A percentile compares a stretch with the other conserved stretches of the same genome.
phyloP scores from a whole-genome alignment of 176 grass and related monocot genomes.

The Zea luxurians region DNA sequence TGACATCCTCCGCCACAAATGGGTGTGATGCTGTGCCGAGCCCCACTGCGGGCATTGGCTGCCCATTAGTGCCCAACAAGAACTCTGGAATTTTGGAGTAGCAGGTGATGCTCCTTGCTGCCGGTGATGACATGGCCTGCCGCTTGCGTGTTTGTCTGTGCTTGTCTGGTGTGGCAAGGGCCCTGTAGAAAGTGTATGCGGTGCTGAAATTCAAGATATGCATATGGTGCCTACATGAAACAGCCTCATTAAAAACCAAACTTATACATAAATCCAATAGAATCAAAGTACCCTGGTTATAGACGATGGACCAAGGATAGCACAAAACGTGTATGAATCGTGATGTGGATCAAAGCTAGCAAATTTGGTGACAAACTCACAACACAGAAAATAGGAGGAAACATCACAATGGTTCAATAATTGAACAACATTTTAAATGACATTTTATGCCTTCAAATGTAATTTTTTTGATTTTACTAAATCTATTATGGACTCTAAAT shows the following conservation, averaged over 20 bases:
- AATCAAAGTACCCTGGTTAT: not conserved
- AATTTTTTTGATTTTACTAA: not conserved
- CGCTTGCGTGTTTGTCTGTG: not conserved
- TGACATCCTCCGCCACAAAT: slow-evolving; percentile 33
- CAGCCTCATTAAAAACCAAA: not conserved
- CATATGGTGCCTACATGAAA: slow-evolving; percentile 22
- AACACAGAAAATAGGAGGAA: not conserved
- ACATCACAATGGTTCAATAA: too few relatives aligned
- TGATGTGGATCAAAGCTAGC: not conserved
- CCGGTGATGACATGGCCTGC: slow-evolving; percentile 21
- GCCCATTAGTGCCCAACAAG: not conserved
- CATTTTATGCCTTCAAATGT: not conserved
- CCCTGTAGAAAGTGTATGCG: not conserved
- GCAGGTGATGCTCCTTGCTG: not conserved
- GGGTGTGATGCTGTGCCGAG: slow-evolving; percentile 41
- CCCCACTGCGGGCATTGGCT: slow-evolving; percentile 39
- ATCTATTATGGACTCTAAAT: not conserved
- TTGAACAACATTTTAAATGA: not conserved
- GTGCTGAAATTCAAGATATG: not conserved
- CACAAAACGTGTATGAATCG: not conserved
- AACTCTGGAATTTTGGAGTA: slow-evolving; percentile 35
- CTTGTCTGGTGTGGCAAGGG: not conserved
- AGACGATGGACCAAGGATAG: not conserved
- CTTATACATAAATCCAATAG: not conserved
- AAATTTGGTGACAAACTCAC: not conserved